Conservation (phyloP, 352 stramenopile genomes). For the Pythium rishiriense region DNA sequence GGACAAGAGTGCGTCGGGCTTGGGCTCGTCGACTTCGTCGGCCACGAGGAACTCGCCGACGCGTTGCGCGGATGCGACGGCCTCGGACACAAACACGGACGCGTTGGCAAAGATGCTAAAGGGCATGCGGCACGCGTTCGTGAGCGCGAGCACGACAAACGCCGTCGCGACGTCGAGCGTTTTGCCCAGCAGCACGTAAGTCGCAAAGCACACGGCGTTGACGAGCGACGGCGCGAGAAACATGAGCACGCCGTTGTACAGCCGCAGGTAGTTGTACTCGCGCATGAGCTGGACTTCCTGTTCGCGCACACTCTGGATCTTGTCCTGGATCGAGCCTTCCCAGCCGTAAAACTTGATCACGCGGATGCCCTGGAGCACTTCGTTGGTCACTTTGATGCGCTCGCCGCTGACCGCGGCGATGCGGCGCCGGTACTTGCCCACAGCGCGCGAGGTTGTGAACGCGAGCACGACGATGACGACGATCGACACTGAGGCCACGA, state of each 20-base stretch:
- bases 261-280: conserved; percentile 26
- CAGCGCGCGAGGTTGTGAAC: conserved; percentile 34
- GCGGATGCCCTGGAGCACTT: conserved; percentile 81
- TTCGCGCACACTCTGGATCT: conserved; percentile 26
- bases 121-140: conserved; percentile 53
- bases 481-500: conserved; percentile 13
- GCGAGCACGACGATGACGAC: conserved; percentile 26
- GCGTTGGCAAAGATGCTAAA: conserved; percentile 59
- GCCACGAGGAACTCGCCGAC: conserved; percentile 44
- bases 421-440: conserved; percentile 36
- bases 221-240: conserved; percentile 89
- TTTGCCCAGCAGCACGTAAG: conserved; percentile 72
- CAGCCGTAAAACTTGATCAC: conserved; percentile 82
- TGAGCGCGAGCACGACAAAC: conserved; percentile 93
- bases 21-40: conserved; percentile 35
- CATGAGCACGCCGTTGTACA: conserved; percentile 43
- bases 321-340: conserved; percentile 31
- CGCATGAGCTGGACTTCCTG: conserved; percentile 29
- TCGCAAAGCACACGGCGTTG: conserved; percentile 87
- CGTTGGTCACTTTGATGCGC: conserved; percentile 86
- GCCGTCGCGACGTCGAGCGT: conserved; percentile 89
- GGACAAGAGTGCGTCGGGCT: not conserved
- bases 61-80: conserved; percentile 40
- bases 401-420: conserved; percentile 43
- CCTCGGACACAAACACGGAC: conserved; percentile 49